These are phyloP conservation scores for Allium cepa DNA, from an alignment of 106 monocot species.

Conservation along the genomic window DNA sequence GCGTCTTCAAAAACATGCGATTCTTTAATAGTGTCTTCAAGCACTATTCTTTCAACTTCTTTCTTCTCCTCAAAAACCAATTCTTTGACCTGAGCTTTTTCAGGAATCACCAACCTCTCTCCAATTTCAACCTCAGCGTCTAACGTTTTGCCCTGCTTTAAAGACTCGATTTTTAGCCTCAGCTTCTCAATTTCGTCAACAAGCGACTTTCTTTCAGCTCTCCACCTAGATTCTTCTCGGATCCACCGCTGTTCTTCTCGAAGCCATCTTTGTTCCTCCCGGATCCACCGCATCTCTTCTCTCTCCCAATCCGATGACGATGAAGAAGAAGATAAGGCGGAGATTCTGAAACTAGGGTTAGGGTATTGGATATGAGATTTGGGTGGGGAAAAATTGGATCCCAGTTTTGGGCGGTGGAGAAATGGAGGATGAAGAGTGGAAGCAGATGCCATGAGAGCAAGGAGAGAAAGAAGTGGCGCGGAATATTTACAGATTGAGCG, in stretches of 20 bases:
- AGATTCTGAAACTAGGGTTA: conserved; percentile 11
- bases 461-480: conserved; percentile 3
- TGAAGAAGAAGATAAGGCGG: conserved; percentile 23
- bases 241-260: conserved; percentile 90
- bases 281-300: conserved; percentile 77
- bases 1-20: neutral
- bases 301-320: conserved; percentile 41
- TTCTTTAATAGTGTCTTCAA: no score
- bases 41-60: neutral
- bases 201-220: conserved; percentile 56
- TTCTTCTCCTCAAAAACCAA: conserved; percentile 33
- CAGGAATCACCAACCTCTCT: conserved; percentile 23
- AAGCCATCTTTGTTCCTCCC: conserved; percentile 93
- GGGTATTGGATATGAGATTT: conserved; percentile 2
- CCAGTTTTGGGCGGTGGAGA: conserved; percentile 11
- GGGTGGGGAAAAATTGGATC: conserved; percentile 6
- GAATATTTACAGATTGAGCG: neutral
- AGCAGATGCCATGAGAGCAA: conserved; percentile 4
- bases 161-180: conserved; percentile 28
- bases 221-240: conserved; percentile 43
- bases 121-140: conserved; percentile 2
- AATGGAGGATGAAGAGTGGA: conserved; percentile 4
- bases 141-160: conserved; percentile 20
- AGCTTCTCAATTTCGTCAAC: conserved; percentile 55
- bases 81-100: conserved; percentile 63